Evolutionary conservation across 306 rosid genomes (phyloP), one percentile per base, ranked within the genome.

Genomic region (Quercus gilva): DNA sequence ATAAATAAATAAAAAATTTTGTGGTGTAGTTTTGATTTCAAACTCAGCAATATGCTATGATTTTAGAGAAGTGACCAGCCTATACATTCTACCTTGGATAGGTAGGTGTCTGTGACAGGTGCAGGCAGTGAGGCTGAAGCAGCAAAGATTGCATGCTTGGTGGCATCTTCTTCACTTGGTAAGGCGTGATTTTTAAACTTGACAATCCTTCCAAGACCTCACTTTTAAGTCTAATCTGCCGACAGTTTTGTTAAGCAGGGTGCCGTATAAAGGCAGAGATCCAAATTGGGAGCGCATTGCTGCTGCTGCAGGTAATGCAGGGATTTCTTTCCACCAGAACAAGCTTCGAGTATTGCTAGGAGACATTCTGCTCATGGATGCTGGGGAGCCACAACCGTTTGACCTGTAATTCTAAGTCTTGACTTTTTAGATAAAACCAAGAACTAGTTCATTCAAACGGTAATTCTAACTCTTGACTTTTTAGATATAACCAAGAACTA

Each of bases 201-300:
- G 18, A 43, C 57, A 58, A 41, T 63, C 58, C 73, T 82, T 25
- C 43, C n/a, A 9, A 56, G 18, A 41, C 55, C 71, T 69, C 35
- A 71, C 60, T 81, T 49, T 52, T 5, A 73, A 12, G 49, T 64
- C 69, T 80, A 70, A 74, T 75, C 28, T 56, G 35, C 72, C 57
- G n/a, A 41, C 53, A 28, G 56, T 64, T 69, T 59, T 79, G 55
- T 82, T 83, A 68, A 74, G 74, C 89, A 94, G 97, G 92, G 96
- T 53, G 96, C 97, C 56, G 82, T 92, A 69, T 92, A 90, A 90
- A 59, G 98, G 98, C 49, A 87, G 96, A 90, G 99, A 93, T 78
- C 97, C 99, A 53, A 91, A 95, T 33, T 95, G 99, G 99, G 94
- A 98, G 70, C 97, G 93, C 72, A 93, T 95, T 45, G 99, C 97